Evolutionary conservation across 495 filamentous ascomycete species (phyloP).

Genomic region (Xylaria venustula): DNA sequence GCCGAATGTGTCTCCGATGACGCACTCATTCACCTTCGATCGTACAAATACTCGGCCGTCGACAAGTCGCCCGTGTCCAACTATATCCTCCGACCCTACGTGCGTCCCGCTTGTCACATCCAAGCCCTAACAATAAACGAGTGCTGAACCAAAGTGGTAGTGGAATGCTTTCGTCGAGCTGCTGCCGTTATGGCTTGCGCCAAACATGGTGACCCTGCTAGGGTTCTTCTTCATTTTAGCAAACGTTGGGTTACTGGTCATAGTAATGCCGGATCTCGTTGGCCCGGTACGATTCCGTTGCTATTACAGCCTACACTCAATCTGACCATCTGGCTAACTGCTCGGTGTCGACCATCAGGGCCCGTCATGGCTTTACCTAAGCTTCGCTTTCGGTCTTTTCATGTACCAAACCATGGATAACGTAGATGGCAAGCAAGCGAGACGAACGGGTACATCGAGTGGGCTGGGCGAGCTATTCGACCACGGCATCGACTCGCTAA

Average conservation of each 20-base stretch:
- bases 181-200: conserved; percentile 91
- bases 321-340: background rate
- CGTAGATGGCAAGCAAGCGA: conserved; percentile 95
- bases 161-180: conserved; percentile 97
- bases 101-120: conserved; percentile 48
- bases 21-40: conserved; percentile 76
- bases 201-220: conserved; percentile 94
- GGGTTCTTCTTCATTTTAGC: conserved; percentile 91
- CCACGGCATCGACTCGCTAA: conserved; percentile 96
- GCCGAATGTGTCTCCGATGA: conserved; percentile 60
- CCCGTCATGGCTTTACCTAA: conserved; percentile 90
- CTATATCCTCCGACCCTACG: conserved; percentile 92
- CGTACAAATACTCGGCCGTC: conserved; percentile 94
- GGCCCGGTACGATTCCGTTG: conserved; percentile 65
- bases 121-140: conserved; percentile 2
- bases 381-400: conserved; percentile 91
- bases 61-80: conserved; percentile 94
- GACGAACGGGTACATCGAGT: conserved; percentile 91
- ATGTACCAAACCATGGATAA: conserved; percentile 99
- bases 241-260: conserved; percentile 76
- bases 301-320: background rate
- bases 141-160: conserved; percentile 47
- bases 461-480: conserved; percentile 95
- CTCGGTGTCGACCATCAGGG: conserved; percentile 47
- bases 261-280: conserved; percentile 86